These are phyloP conservation scores for Hordeum pubiflorum DNA, from an alignment of 202 grass and related monocot genomes.

Conservation along the genomic window DNA sequence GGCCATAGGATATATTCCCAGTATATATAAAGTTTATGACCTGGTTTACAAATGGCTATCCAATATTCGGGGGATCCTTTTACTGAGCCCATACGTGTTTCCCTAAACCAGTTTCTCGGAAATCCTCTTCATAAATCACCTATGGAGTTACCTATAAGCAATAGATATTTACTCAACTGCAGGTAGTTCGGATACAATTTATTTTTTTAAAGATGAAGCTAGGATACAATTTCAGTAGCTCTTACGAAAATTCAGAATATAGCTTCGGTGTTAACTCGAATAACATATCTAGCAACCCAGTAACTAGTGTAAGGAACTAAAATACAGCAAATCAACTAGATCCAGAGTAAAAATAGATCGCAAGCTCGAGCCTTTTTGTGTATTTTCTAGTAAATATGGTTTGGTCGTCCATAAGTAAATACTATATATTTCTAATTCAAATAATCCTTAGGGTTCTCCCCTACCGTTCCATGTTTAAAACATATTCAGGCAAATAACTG, in stretches of 20 bases:
- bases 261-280: neutral
- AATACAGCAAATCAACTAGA: constrained; percentile 5
- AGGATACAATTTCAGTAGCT: neutral
- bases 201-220: neutral
- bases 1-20: neutral
- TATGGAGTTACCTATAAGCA: neutral
- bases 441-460: neutral
- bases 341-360: neutral
- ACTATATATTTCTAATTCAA: neutral
- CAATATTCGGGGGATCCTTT: too few relatives aligned
- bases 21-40: neutral
- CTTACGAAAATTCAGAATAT: neutral
- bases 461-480: neutral
- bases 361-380: neutral
- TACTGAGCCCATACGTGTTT: too few relatives aligned
- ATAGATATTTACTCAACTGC: neutral
- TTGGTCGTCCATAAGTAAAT: neutral
- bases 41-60: too few relatives aligned
- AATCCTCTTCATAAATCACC: neutral
- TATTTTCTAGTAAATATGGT: neutral
- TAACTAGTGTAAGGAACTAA: neutral
- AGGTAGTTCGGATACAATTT: neutral
- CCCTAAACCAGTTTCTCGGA: neutral
- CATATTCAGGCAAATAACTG: neutral
- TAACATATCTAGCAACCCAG: neutral